Evolutionary conservation across 2,329 filamentous ascomycete genomes (phyloP), one percentile per base, ranked within the genome.

Genomic region (Alternaria novae-zelandiae): DNA sequence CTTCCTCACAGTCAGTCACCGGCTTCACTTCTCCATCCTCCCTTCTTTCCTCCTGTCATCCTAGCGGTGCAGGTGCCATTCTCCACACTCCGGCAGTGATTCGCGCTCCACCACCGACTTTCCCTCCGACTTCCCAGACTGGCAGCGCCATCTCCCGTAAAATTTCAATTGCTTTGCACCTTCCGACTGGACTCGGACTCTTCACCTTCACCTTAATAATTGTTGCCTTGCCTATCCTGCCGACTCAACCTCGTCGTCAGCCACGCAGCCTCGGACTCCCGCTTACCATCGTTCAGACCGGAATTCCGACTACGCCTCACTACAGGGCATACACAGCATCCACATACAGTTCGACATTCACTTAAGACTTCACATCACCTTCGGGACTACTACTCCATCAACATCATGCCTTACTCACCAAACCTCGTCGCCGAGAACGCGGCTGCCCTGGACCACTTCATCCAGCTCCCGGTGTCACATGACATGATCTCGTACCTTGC

Each of bases 401-500:
- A 32, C 57, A 71, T 61, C 73, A 85, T 85, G 83, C 76, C 82
- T 71, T 83, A 82, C 79, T 80, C 80, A 72, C 72, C 73, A 78
- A 73, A 79, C 73, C 72, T 81, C 76, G 70, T 70, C 23, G 74
- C 78, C 64, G 81, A 86, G 80, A 94, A 94, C 84, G 88, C 90
- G 79, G 86, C 86, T 57, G 92, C 92, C 54, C 86, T 96, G 68
- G 91, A 94, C 74, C 87, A 91, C 74, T 95, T 96, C 79, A 88
- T 96, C 83, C 92, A 91, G 82, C 87, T 88, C 71, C 90, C 90
- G 10, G 92, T 96, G 68, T 89, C 86, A 76, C 86, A 86, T 72
- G 86, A 90, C 59, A 96, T 96, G 92, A 91, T 96, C 74, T 80
- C 84, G 63, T 92, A 93, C 82, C 87, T 96, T 64, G 91, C 92